Evolutionary conservation across 108 stramenopile genomes (phyloP), one percentile per base, ranked within the genome.

Genomic region (Skeletonema potamos): DNA sequence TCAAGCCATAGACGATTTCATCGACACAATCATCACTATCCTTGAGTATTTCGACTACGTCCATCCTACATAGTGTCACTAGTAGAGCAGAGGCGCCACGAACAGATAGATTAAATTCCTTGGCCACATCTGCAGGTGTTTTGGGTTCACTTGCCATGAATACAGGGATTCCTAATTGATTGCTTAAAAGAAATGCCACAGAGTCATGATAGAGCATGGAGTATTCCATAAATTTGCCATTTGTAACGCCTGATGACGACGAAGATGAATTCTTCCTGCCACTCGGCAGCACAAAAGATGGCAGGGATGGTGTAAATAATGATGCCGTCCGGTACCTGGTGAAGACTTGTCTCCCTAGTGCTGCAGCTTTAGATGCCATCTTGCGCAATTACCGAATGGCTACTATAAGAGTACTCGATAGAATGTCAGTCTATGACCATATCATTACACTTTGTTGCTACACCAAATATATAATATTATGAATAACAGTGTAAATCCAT

Each of bases 1-100:
- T 63, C 39, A 63, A 15, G 4, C 29, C 39, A 44, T 63, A 63
- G 3, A 63, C 39, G 3, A 63, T 44, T 0, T 41, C 62, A 44
- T 63, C 62, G 41, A 63, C 62, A 24, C 7, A 43, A 5, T 63
- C 8, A 27, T 63, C 62, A 22, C 62, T 63, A n/a, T 63, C 62
- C 20, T 63, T 24, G 39, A 22, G 10, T 7, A 63, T 7, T 44
- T 63, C 3, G 0, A 63, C 62, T 2, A 63, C 62, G 8, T 63
- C 41, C 62, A 63, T 63, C 39, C 62, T 4, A 8, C 62, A 63
- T 2, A 63, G 20, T 6, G 62, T 63, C 10, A 63, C 62, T 2
- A 63, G 39, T 26, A 63, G 41, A 7, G 62, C 62, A 12, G 62
- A 63, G 3, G 62, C 62, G 3, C 36, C 62, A 4, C 62, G 5